Conservation (phyloP, 2,329 filamentous ascomycete genomes). For the Dothideomycetidae sp. region DNA sequence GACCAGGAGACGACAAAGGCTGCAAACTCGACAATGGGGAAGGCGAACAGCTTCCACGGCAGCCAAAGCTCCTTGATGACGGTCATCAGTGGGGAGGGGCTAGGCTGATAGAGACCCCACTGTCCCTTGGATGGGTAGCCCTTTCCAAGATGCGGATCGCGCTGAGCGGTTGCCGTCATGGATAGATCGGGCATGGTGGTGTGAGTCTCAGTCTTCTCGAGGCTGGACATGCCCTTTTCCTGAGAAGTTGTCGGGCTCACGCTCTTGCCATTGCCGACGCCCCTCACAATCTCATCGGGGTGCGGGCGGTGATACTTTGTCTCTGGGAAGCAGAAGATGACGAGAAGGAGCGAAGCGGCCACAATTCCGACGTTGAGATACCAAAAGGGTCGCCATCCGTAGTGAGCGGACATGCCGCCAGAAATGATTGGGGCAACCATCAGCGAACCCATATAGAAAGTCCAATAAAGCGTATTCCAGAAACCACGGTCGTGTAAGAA, state of each 20-base stretch:
- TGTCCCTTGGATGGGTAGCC: constrained; percentile 42
- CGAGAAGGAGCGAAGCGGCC: constrained; percentile 35
- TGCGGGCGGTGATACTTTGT: constrained; percentile 43
- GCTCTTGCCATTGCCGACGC: constrained; percentile 10
- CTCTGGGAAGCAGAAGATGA: constrained; percentile 48
- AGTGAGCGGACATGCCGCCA: constrained; percentile 44
- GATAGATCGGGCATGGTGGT: constrained; percentile 16
- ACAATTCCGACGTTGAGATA: constrained; percentile 48
- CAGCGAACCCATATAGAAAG: constrained; percentile 46
- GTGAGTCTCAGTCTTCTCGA: constrained; percentile 15
- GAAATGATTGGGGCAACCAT: constrained; percentile 47
- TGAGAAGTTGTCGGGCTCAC: constrained; percentile 6
- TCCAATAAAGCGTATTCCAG: constrained; percentile 48
- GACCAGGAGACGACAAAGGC: constrained; percentile 48
- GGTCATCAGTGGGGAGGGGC: constrained; percentile 31
- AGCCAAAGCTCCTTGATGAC: constrained; percentile 43
- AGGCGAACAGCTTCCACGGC: constrained; percentile 47
- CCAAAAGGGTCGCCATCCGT: constrained; percentile 50
- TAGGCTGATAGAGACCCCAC: constrained; percentile 40
- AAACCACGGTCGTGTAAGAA: constrained; percentile 52
- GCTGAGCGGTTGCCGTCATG: constrained; percentile 26
- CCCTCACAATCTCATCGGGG: constrained; percentile 17
- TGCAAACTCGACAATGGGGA: constrained; percentile 49
- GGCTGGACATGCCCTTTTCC: constrained; percentile 9
- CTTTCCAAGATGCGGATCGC: constrained; percentile 42